Percentiles rank a stretch among this genome's conserved stretches.
phyloP scores from a whole-genome alignment of 257 asterid genomes.

The Echites panduratus region DNA sequence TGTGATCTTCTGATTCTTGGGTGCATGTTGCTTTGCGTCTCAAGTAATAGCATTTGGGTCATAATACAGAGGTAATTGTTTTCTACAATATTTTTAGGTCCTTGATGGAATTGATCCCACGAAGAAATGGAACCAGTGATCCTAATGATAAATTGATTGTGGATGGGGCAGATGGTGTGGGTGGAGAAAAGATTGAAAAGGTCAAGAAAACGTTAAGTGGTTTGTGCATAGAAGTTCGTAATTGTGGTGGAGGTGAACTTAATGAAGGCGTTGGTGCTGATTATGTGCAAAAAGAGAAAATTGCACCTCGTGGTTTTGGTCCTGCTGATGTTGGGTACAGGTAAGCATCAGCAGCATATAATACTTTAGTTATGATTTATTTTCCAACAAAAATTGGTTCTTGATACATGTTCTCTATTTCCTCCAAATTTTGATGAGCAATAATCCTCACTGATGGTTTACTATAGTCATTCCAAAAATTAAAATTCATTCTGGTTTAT shows the following conservation, averaged over 20 bases:
- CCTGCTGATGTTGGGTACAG: conserved; percentile 58
- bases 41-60: neutral
- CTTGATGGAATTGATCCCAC: conserved; percentile 67
- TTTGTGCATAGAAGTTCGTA: conserved; percentile 66
- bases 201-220: conserved; percentile 44
- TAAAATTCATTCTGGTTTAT: neutral
- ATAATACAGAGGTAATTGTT: neutral
- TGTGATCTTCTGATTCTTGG: neutral
- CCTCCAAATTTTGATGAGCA: neutral
- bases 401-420: neutral
- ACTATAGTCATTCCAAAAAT: neutral
- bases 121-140: conserved; percentile 24
- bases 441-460: neutral
- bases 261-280: conserved; percentile 97
- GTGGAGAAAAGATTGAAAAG: conserved; percentile 71
- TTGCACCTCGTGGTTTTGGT: conserved; percentile 70
- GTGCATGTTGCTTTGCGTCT: neutral
- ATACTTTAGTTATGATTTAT: neutral
- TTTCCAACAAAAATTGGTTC: neutral
- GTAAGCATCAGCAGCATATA: conserved; percentile 35
- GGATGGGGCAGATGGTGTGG: conserved; percentile 94
- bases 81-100: conserved; percentile 37
- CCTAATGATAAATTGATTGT: conserved; percentile 51
- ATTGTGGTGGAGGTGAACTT: conserved; percentile 70
- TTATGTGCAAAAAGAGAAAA: conserved; percentile 92